Evolutionary conservation across 441 rosid species (phyloP), one percentile per base, ranked within the genome.

Genomic region (Pelargonium fulgidum): DNA sequence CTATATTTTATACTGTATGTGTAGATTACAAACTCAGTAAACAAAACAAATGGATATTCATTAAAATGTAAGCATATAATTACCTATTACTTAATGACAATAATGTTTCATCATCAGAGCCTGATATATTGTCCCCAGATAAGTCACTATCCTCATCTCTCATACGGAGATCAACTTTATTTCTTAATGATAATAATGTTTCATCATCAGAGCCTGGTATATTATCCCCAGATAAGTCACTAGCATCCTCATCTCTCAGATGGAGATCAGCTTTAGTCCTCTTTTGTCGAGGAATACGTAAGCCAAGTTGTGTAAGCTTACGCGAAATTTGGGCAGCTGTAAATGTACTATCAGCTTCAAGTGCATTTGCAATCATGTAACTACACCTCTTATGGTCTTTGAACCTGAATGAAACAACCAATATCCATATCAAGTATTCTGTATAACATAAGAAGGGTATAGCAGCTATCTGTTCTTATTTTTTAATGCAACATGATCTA

Each of bases 241-340:
- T 71, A 14, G 61, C 77, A 67, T 82, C 80, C 74, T 83, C 85
- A 47, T 91, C 91, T 79, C 84, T 81, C 75, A 82, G 71, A 75
- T 73, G 79, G 80, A 76, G 68, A 71, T 72, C 66, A 33, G 74
- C 79, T 78, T 85, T 33, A 48, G 81, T 74, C 67, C 64, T 84
- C 79, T 83, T 85, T 59, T 73, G 75, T 68, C 39, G 77, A 48
- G 87, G 86, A 74, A 74, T 77, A 70, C 22, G 78, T 64, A 94
- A 77, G 65, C 96, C 97, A 54, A 95, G 95, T 84, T 92, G 94
- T 82, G 85, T 92, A 64, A 94, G 84, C 76, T 86, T 85, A 70
- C 87, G 87, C 52, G 96, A 82, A 77, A 95, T 75, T 80, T 95
- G 96, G 22, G 93, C 91, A 75, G 90, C 81, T 20, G 96, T 86